Base-by-base conservation (phyloP, 495 filamentous ascomycete genomes). In the Entonaema liquescens region DNA sequence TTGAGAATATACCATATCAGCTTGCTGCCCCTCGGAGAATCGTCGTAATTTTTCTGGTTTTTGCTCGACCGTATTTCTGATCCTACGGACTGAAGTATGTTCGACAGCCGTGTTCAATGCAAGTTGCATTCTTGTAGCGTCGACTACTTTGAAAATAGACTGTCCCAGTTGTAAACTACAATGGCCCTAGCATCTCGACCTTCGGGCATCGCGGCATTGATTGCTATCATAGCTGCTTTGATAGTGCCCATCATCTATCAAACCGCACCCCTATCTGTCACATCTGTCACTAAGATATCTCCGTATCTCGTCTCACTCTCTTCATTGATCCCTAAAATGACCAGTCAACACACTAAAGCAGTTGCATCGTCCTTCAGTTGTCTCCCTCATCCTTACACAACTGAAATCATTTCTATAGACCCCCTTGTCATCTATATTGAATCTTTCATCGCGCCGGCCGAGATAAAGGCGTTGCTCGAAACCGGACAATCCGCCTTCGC, bases 391-490 rank as follows among this genome's bases (percentile, higher is more conserved):
- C 26, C 70, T 8, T 84, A 83, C 70, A 72, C 61, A n/a, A 81
- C 81, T 0, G 79, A 81, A 49, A 74, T 84, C 28, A 76, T 84
- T 25, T 83, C 81, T 11, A 74, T 84, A 17, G 79, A 82, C n/a
- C 82, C 83, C 0, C 71, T 84, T 2, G 72, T 84, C 29, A 80
- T 84, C 60, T 84, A 84, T 70, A 81, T 84, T 70, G 78, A 81
- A 62, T 66, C 76, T 47, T 80, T 84, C 71, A 69, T 84, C 29
- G 60, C 79, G 0, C 67, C 78, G 0, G 15, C 53, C 17, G 83
- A 84, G 63, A 80, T 80, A 19, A 36, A 65, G 6, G 73, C 79
- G 0, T 76, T 84, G 3, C 76, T 83, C 26, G 67, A 67, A 33
- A 77, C 77, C 2, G 82, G 79, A 56, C 78, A 83, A 57, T 74